phyloP scores from a whole-genome alignment of 2,329 filamentous ascomycete genomes.

The Calonectria hawksworthii region DNA sequence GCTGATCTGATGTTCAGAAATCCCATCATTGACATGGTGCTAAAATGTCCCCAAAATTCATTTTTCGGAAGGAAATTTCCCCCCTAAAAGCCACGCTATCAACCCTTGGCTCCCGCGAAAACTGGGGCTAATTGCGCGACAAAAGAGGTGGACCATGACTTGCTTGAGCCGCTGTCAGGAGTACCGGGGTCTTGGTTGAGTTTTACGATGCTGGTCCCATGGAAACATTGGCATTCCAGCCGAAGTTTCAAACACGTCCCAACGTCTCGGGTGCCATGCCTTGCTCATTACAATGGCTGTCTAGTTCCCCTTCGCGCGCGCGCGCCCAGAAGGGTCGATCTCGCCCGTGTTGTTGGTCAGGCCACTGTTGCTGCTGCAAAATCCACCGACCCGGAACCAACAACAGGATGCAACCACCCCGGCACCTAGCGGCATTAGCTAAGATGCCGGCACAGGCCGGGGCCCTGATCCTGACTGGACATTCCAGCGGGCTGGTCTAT shows the following conservation, averaged over 20 bases:
- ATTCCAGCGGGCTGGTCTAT: neutral
- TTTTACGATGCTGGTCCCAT: neutral
- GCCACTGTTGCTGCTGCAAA: neutral
- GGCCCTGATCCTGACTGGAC: constrained; percentile 12
- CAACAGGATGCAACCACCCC: constrained; percentile 8
- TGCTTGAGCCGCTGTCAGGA: neutral
- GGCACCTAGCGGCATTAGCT: constrained; percentile 14
- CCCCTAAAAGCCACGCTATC: neutral
- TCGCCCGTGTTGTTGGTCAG: neutral
- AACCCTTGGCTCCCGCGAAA: neutral
- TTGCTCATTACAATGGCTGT: neutral
- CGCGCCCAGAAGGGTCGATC: too few species aligned
- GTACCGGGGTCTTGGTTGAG: neutral
- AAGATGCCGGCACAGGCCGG: constrained; percentile 7
- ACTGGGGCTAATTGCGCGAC: neutral
- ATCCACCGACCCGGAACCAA: neutral
- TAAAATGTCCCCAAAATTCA: neutral
- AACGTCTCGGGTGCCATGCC: neutral
- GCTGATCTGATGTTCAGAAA: neutral
- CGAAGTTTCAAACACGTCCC: neutral
- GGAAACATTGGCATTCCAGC: neutral
- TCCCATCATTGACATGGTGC: neutral
- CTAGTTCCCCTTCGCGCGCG: neutral
- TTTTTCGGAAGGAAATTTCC: neutral
- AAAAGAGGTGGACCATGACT: neutral